These are phyloP conservation scores for Clitoria ternatea DNA, from an alignment of 306 rosid species.

Conservation along the genomic window DNA sequence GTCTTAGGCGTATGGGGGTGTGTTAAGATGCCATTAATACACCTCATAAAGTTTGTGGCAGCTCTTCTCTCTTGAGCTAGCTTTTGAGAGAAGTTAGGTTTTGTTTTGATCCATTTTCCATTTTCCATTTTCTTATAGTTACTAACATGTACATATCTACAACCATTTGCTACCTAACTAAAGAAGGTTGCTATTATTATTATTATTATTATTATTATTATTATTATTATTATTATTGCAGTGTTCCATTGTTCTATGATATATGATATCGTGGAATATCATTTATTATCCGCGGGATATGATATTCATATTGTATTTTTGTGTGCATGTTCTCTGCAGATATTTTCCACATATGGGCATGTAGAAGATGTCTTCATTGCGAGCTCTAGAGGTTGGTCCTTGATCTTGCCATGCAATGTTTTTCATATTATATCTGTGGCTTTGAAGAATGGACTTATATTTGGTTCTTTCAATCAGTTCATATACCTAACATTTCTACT, in stretches of 20 bases:
- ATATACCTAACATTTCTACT: neutral
- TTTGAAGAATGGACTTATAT: constrained; percentile 18
- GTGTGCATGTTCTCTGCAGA: constrained; percentile 46
- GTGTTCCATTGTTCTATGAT: constrained; percentile 15
- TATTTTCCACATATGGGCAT: constrained; percentile 76
- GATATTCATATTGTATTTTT: constrained; percentile 17
- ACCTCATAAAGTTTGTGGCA: too few species aligned
- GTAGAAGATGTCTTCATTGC: constrained; percentile 64
- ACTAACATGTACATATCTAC: neutral
- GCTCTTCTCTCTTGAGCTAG: too few species aligned
- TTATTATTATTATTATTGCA: neutral
- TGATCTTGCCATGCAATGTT: constrained; percentile 23
- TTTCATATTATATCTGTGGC: constrained; percentile 11
- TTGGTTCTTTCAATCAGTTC: constrained; percentile 1
- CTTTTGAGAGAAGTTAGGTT: too few species aligned
- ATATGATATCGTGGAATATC: constrained; percentile 17
- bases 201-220: too few species aligned
- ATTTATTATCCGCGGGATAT: constrained; percentile 10
- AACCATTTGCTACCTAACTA: constrained; percentile 16
- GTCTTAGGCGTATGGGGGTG: too few species aligned
- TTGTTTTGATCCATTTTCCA: too few species aligned
- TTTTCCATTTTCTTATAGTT: too few species aligned
- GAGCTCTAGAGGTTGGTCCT: constrained; percentile 60
- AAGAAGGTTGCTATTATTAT: constrained; percentile 15
- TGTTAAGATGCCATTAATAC: too few species aligned